Evolutionary conservation across 805 yeast species (phyloP).

Genomic region (Yamadazyma paraphyllophila): DNA sequence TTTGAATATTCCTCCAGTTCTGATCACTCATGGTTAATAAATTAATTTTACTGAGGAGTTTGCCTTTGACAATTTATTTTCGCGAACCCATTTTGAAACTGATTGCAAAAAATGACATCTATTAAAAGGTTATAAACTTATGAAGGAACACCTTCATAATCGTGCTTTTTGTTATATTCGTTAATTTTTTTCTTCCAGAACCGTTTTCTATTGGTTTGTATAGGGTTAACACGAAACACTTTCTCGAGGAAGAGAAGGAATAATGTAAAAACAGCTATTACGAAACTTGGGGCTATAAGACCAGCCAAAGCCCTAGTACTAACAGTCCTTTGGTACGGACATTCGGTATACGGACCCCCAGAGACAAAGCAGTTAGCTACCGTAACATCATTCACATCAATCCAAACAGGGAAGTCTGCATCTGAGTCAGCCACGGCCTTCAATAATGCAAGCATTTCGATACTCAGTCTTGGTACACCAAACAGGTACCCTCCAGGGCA

Average conservation of each 20-base stretch:
- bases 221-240: slow-evolving; percentile 56
- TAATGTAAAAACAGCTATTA: slow-evolving; percentile 53
- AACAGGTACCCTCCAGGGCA: slow-evolving; percentile 36
- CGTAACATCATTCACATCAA: slow-evolving; percentile 76
- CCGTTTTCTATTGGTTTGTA: slow-evolving; percentile 64
- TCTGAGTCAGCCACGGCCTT: slow-evolving; percentile 26
- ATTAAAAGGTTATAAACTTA: slow-evolving; percentile 21
- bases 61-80: background rate
- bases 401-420: slow-evolving; percentile 56
- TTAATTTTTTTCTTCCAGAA: slow-evolving; percentile 59
- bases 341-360: slow-evolving; percentile 73
- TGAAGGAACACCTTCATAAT: slow-evolving; percentile 86
- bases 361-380: slow-evolving; percentile 77
- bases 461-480: slow-evolving; percentile 35
- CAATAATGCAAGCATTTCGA: slow-evolving; percentile 30
- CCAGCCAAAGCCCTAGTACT: slow-evolving; percentile 56
- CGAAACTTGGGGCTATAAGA: slow-evolving; percentile 66
- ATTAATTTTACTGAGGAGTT: slow-evolving; percentile 1
- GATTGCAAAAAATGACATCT: background rate
- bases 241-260: slow-evolving; percentile 53
- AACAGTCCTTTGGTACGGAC: slow-evolving; percentile 70
- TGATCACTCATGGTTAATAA: slow-evolving; percentile 36
- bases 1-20: slow-evolving; percentile 40
- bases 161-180: slow-evolving; percentile 56
- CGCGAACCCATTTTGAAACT: background rate